These are phyloP conservation scores for Nigrograna mackinnonii DNA, from an alignment of 2,329 filamentous ascomycete genomes.

Conservation along the genomic window DNA sequence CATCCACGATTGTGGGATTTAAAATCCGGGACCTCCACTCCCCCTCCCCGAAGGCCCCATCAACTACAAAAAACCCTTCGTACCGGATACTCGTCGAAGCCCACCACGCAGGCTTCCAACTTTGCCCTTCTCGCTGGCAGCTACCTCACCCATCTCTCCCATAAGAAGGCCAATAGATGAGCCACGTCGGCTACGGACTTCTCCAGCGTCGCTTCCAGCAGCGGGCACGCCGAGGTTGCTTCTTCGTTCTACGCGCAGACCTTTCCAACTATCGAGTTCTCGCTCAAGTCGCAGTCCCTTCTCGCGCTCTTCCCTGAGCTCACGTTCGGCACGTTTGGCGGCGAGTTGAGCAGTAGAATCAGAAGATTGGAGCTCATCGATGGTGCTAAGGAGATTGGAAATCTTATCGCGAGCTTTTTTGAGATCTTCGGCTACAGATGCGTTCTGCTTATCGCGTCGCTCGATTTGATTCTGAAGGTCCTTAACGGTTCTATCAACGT, in stretches of 20 bases:
- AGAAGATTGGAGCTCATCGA: slow-evolving; percentile 89
- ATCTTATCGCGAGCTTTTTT: slow-evolving; percentile 86
- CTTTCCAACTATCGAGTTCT: slow-evolving; percentile 83
- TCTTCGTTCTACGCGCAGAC: slow-evolving; percentile 64
- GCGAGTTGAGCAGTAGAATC: slow-evolving; percentile 82
- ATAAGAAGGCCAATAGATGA: slow-evolving; percentile 45
- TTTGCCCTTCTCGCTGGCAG: slow-evolving; percentile 33
- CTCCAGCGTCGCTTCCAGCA: slow-evolving; percentile 46
- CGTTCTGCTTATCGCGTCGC: slow-evolving; percentile 85
- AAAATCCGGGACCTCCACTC: slow-evolving; percentile 35
- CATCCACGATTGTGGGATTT: slow-evolving; percentile 31
- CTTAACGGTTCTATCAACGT: slow-evolving; percentile 90
- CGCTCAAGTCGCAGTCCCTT: slow-evolving; percentile 80
- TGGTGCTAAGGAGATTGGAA: slow-evolving; percentile 84
- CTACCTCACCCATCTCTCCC: slow-evolving; percentile 38
- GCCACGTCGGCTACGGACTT: slow-evolving; percentile 46
- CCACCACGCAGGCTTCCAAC: slow-evolving; percentile 32
- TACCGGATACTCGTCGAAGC: slow-evolving; percentile 48
- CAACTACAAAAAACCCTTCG: slow-evolving; percentile 56
- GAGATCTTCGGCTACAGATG: slow-evolving; percentile 81
- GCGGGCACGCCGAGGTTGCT: slow-evolving; percentile 38
- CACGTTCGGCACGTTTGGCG: slow-evolving; percentile 83
- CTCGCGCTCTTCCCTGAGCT: slow-evolving; percentile 86
- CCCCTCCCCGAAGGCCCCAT: slow-evolving; percentile 33
- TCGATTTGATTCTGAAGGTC: slow-evolving; percentile 92